Percentiles rank a stretch among this genome's conserved stretches.
These are phyloP conservation scores for Eutypa lata DNA, from an alignment of 2,329 filamentous ascomycete genomes.

Conservation along the genomic window DNA sequence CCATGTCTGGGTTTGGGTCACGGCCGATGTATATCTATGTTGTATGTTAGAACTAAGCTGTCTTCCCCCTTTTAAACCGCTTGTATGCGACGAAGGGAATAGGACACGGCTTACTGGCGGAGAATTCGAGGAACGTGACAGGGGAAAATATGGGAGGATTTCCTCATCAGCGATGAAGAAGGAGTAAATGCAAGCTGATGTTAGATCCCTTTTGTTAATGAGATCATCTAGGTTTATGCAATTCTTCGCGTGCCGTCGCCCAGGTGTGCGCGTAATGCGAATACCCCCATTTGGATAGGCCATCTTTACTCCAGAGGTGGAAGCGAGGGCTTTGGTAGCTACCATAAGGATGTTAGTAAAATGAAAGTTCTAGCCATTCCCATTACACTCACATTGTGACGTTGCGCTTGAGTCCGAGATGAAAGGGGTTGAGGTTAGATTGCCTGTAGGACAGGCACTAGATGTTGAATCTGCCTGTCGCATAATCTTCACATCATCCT, in stretches of 20 bases:
- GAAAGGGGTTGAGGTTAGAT: background rate
- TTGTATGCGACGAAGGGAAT: background rate
- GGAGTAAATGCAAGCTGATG: constrained; percentile 21
- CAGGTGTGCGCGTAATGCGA: constrained; percentile 23
- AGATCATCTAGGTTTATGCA: constrained; percentile 19
- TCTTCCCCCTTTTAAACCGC: too few species aligned
- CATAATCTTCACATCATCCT: background rate
- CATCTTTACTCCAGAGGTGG: constrained; percentile 3
- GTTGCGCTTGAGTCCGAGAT: background rate
- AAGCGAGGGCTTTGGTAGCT: background rate
- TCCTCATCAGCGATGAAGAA: constrained; percentile 21
- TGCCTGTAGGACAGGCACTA: background rate
- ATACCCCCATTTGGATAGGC: constrained; percentile 19
- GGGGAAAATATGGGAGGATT: constrained; percentile 14
- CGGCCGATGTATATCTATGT: constrained; percentile 19
- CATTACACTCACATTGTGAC: background rate
- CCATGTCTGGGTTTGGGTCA: constrained; percentile 18
- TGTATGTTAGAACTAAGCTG: background rate
- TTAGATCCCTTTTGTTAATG: constrained; percentile 16
- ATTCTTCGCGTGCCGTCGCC: constrained; percentile 17
- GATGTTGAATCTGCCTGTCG: background rate
- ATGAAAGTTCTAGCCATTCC: background rate
- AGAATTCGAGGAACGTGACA: constrained; percentile 9
- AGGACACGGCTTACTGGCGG: constrained; percentile 12
- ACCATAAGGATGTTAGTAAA: background rate